These are phyloP conservation scores for Rauvolfia tetraphylla DNA, from an alignment of 257 asterid species.

Conservation along the genomic window DNA sequence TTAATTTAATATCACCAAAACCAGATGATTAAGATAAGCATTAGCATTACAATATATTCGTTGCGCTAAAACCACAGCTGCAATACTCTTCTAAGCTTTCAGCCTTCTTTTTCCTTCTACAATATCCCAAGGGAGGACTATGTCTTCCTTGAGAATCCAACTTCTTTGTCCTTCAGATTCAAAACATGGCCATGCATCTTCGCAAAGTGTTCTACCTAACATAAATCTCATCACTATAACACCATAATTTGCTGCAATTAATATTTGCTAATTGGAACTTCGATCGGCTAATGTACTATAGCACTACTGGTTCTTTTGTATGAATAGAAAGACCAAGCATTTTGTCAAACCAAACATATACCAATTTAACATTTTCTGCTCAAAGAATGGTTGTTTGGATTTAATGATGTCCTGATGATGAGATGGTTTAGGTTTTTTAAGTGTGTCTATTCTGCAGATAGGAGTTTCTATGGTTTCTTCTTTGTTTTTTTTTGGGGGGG, in stretches of 20 bases:
- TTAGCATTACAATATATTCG: conserved; percentile 9
- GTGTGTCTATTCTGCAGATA: no score
- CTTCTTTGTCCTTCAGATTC: conserved; percentile 17
- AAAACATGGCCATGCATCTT: conserved; percentile 13
- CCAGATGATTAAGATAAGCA: conserved; percentile 30
- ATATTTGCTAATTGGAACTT: no score
- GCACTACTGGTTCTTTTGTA: neutral
- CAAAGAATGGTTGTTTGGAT: neutral
- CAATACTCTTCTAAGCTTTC: conserved; percentile 21
- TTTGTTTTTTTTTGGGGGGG: no score
- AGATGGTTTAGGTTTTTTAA: neutral
- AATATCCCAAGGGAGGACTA: conserved; percentile 15
- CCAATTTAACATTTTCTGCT: neutral
- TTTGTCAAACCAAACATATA: neutral
- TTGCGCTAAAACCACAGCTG: conserved; percentile 22
- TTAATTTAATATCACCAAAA: conserved; percentile 23
- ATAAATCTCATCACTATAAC: no score
- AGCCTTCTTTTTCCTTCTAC: conserved; percentile 1
- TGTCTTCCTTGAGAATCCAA: conserved; percentile 28
- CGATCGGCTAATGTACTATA: no score
- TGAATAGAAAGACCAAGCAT: no score
- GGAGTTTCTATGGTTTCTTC: no score
- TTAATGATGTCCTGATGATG: neutral
- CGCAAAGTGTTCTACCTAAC: neutral
- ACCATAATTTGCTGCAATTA: neutral